Evolutionary conservation across 306 rosid species (phyloP), one percentile per base, ranked within the genome.

Genomic region (Mucuna pruriens): DNA sequence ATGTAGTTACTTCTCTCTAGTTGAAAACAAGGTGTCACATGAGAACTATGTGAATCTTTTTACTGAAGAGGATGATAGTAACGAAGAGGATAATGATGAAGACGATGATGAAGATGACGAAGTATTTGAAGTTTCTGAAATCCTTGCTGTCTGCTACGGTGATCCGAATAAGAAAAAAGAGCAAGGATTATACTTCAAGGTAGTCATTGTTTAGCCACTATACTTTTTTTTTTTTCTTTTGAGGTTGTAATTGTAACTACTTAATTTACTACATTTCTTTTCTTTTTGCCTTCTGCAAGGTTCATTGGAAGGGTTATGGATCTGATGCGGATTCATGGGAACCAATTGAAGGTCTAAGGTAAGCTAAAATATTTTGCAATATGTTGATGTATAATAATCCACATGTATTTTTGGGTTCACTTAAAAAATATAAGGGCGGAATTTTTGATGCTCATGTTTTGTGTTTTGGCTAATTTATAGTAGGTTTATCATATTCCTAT

Each of bases 281-380:
- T 3, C n/a, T 1, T 2, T 49, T 33, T 34, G 48, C 2, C 38
- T 2, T 19, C 20, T 81, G 5, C 55, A 76, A 94, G 98, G 91
- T 94, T 64, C 72, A 58, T 2, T 94, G 98, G 98, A 92, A 90
- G 76, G 97, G 97, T 5, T 92, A 94, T 74, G 97, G 74, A 9
- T 10, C 90, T 46, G 86, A 85, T 5, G 90, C 51, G 33, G 97
- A 94, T 66, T 61, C 95, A 1, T 94, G 97, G 98, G 98, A 94
- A 82, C 98, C 98, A 34, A 71, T 90, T 1, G 82, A 78, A 1
- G 90, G 90, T 42, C 71, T 94, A 19, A 86, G 90, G 98, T 92
- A 60, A 29, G 83, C 29, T 8, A 3, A 33, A 33, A 9, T 16
- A 60, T 7, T 31, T 62, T 33, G n/a, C n/a, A n/a, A n/a, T 36